Conservation (phyloP, 2,329 filamentous ascomycete species). For the Pezicula carpinea region DNA sequence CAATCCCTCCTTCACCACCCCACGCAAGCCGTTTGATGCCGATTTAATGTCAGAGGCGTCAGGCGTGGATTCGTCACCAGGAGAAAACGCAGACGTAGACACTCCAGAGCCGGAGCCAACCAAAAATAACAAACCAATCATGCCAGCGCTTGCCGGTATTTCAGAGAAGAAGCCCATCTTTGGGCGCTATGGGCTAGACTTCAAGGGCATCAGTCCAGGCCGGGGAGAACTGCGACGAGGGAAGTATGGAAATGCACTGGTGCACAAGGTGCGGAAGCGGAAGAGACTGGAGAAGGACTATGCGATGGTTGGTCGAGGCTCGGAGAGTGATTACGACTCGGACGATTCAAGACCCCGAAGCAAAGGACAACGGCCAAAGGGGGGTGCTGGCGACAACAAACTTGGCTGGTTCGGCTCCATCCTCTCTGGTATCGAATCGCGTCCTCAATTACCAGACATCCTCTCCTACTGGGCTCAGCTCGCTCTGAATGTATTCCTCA, state of each 20-base stretch:
- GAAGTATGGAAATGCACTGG: constrained; percentile 40
- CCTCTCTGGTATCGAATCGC: constrained; percentile 58
- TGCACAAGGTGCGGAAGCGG: constrained; percentile 44
- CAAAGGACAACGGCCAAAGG: constrained; percentile 30
- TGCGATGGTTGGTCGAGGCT: constrained; percentile 31
- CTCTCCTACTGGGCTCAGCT: constrained; percentile 64
- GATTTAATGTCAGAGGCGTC: constrained; percentile 50
- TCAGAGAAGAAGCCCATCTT: constrained; percentile 38
- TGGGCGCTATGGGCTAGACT: constrained; percentile 38
- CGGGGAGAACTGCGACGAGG: constrained; percentile 59
- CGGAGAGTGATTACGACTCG: constrained; percentile 31
- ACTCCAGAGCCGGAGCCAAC: constrained; percentile 49
- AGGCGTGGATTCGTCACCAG: constrained; percentile 56
- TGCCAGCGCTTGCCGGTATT: constrained; percentile 40
- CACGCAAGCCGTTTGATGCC: constrained; percentile 52
- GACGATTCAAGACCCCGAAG: constrained; percentile 32
- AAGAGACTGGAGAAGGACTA: constrained; percentile 40
- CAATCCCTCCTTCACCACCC: constrained; percentile 61
- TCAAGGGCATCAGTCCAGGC: constrained; percentile 43
- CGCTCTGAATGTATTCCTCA: constrained; percentile 42
- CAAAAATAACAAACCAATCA: constrained; percentile 47
- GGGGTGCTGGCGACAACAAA: constrained; percentile 12
- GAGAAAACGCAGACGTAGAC: constrained; percentile 44
- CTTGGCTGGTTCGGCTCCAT: constrained; percentile 41
- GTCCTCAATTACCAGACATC: constrained; percentile 61